Evolutionary conservation across 768 basidiomycete genomes (phyloP), one percentile per base, ranked within the genome.

Genomic region (Hygrocybe punicea): DNA sequence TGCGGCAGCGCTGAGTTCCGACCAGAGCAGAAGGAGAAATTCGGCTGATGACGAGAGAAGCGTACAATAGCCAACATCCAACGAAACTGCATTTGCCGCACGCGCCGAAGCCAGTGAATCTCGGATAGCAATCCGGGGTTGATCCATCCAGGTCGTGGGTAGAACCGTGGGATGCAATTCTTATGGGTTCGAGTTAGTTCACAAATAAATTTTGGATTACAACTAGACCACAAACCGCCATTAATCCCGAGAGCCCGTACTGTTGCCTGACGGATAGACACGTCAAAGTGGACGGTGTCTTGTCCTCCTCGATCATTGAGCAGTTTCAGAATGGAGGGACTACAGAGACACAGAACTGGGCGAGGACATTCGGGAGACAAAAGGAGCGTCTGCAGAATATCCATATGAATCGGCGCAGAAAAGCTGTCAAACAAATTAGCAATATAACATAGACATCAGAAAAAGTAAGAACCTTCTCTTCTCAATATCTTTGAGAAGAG

Each of bases 1-100:
- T 17, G 84, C 81, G 2, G 81, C 74, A 21, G 72, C 67, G 29
- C 75, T 69, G 33, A 90, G 70, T 65, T 90, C 87, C 13, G 74
- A 72, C 89, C 90, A 93, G n/a, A 91, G 73, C 1, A 81, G 63
- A 23, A 78, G 69, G 35, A 92, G 76, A 63, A 92, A 90, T 57
- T 80, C 77, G 7, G 80, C 78, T 3, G 87, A 83, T 4, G 83
- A 71, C 1, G 75, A 73, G 56, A 82, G 70, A 42, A 79, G 79
- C n/a, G 90, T 75, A 62, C 85, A 89, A 24, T 82, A 79, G 48
- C 83, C 78, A 36, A 91, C 75, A 62, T 91, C 86, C 52, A 93
- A 73, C 42, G 71, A 76, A 11, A 87, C 83, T 0, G 82, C 80
- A 58, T 85, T 88, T 46, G 83, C 84, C 14, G 83, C 74, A 35